These are phyloP conservation scores for Theileria parva DNA, from an alignment of 169 alveolate species.

Conservation along the genomic window DNA sequence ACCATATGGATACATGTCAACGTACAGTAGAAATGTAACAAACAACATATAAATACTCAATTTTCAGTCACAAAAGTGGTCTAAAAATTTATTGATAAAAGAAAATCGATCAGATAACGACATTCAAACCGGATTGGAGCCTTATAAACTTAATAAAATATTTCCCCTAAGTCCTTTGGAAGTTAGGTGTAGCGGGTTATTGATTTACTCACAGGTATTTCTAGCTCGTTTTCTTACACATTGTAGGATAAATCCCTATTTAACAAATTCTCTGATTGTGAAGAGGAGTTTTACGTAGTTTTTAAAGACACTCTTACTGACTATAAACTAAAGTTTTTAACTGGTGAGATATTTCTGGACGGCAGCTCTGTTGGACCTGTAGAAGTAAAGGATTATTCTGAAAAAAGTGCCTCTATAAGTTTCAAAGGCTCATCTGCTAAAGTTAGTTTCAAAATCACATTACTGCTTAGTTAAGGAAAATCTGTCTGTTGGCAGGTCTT, in stretches of 20 bases:
- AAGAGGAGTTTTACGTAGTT: slow-evolving; percentile 43
- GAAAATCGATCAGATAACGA: slow-evolving; percentile 52
- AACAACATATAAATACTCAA: neutral
- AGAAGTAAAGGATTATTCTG: slow-evolving; percentile 8
- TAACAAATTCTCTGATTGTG: slow-evolving; percentile 28
- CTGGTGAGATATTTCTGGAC: slow-evolving; percentile 42
- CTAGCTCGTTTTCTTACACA: neutral
- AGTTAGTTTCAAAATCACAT: neutral
- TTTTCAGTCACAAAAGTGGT: slow-evolving; percentile 40
- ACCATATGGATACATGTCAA: slow-evolving; percentile 59
- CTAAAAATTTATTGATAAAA: slow-evolving; percentile 40
- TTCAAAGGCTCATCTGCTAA: slow-evolving; percentile 47
- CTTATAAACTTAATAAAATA: slow-evolving; percentile 29
- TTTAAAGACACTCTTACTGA: slow-evolving; percentile 44
- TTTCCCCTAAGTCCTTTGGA: slow-evolving; percentile 55
- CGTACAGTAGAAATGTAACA: slow-evolving; percentile 26
- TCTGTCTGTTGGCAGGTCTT: slow-evolving; percentile 60
- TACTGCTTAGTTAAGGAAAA: slow-evolving; percentile 46
- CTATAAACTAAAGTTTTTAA: slow-evolving; percentile 26
- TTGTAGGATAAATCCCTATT: neutral
- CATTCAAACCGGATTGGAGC: slow-evolving; percentile 18
- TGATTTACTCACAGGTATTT: slow-evolving; percentile 50
- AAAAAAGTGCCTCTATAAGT: slow-evolving; percentile 19
- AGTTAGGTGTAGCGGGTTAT: slow-evolving; percentile 39
- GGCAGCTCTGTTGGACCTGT: slow-evolving; percentile 45